Conservation (phyloP, 1,284 basidiomycete genomes). For the Ustilago crameri region DNA sequence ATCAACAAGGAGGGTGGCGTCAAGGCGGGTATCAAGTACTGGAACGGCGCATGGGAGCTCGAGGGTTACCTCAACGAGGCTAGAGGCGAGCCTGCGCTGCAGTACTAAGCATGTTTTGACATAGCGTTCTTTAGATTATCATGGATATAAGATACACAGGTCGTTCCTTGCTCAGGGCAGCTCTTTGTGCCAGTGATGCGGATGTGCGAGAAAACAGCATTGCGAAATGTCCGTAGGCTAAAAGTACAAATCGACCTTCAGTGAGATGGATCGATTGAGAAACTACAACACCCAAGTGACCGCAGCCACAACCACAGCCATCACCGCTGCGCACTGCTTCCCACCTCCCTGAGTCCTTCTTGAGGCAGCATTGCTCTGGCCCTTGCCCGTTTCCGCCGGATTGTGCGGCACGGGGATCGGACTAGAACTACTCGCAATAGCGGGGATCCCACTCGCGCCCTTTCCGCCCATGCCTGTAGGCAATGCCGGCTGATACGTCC, state of each 20-base stretch:
- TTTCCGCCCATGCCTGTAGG: conserved; percentile 3
- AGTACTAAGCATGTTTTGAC: conserved; percentile 35
- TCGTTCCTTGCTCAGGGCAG: not conserved
- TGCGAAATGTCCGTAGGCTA: conserved; percentile 1
- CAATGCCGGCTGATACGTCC: conserved; percentile 19
- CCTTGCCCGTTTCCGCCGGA: conserved; percentile 17
- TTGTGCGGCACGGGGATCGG: conserved; percentile 35
- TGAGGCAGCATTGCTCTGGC: not conserved
- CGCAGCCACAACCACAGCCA: not conserved
- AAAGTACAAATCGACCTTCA: not conserved
- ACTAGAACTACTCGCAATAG: conserved; percentile 24
- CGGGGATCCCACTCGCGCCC: conserved; percentile 9
- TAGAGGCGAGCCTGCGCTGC: conserved; percentile 17
- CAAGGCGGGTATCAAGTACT: conserved; percentile 60
- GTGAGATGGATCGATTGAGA: not conserved
- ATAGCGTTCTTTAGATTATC: no score
- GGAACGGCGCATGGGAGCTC: conserved; percentile 67
- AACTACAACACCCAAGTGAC: not conserved
- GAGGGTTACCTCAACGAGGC: conserved; percentile 51
- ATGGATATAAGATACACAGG: not conserved
- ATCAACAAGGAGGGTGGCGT: conserved; percentile 57
- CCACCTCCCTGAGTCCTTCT: not conserved
- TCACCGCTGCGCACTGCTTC: not conserved
- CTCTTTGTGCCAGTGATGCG: no score
- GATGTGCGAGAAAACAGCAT: not conserved